These are phyloP conservation scores for Mycena haematopus DNA, from an alignment of 768 basidiomycete species.

Conservation along the genomic window DNA sequence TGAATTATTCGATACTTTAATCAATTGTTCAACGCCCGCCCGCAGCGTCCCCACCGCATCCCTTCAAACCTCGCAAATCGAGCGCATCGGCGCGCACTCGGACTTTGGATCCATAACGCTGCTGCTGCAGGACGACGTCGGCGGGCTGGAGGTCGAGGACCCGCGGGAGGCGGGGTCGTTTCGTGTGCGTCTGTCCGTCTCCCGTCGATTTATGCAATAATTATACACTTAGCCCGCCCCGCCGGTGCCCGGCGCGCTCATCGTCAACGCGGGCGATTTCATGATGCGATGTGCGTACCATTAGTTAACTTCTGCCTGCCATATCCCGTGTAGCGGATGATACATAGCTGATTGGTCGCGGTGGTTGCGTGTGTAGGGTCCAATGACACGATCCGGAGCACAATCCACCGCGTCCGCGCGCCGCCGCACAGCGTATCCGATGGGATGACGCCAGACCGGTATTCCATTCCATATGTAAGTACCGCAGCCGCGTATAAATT, in stretches of 20 bases:
- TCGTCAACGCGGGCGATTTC: conserved; percentile 60
- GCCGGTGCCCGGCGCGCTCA: conserved; percentile 51
- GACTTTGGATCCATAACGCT: conserved; percentile 67
- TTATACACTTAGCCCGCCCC: conserved; percentile 41
- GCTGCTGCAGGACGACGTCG: conserved; percentile 64
- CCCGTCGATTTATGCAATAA: not conserved
- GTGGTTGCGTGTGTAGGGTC: conserved; percentile 51
- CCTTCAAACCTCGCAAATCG: conserved; percentile 40
- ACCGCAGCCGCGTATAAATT: not conserved
- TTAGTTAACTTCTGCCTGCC: not conserved
- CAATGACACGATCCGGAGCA: conserved; percentile 54
- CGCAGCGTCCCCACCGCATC: conserved; percentile 40
- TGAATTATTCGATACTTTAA: too few species aligned
- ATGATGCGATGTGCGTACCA: conserved; percentile 52
- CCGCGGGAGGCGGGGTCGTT: conserved; percentile 53
- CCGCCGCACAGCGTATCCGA: conserved; percentile 34
- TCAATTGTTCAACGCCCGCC: too few species aligned
- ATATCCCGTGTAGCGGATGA: too few species aligned
- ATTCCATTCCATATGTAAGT: conserved; percentile 65
- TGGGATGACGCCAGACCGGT: conserved; percentile 54
- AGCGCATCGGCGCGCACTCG: conserved; percentile 55
- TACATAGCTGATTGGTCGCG: too few species aligned
- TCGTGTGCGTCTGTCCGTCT: conserved; percentile 31
- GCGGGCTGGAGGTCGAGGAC: conserved; percentile 68
- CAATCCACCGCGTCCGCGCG: conserved; percentile 58